Conservation (phyloP, 1,139 yeast species). For the Kurtzmaniella natalensis region DNA sequence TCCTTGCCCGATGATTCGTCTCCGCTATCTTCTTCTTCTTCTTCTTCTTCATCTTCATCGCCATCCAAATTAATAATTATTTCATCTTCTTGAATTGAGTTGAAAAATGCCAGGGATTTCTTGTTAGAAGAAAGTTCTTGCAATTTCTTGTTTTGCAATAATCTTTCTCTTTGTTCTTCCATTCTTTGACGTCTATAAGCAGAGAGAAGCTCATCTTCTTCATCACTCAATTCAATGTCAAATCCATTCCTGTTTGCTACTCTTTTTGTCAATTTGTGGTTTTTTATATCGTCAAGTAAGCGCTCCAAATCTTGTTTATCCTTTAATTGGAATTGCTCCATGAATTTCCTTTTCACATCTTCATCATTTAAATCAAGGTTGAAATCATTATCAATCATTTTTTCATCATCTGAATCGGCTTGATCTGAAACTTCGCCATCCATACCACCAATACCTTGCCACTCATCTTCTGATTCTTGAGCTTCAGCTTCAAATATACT, state of each 20-base stretch:
- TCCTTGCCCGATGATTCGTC: conserved; percentile 11
- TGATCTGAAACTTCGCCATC: conserved; percentile 67
- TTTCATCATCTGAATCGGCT: conserved; percentile 75
- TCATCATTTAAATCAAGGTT: conserved; percentile 56
- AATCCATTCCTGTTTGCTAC: conserved; percentile 48
- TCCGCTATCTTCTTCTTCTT: conserved; percentile 10
- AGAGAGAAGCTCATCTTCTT: conserved; percentile 58
- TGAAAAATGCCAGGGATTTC: conserved; percentile 70
- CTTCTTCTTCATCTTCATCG: conserved; percentile 26
- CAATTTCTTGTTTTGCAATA: conserved; percentile 50
- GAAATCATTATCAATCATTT: conserved; percentile 72
- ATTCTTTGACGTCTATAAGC: conserved; percentile 49
- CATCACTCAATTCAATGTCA: conserved; percentile 64
- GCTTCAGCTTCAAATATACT: conserved; percentile 81
- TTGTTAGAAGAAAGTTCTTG: conserved; percentile 45
- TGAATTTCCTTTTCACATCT: conserved; percentile 56
- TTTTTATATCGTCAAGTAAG: conserved; percentile 75
- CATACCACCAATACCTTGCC: conserved; percentile 84
- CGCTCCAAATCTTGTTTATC: conserved; percentile 72
- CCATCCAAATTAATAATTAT: conserved; percentile 15
- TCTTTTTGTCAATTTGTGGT: conserved; percentile 73
- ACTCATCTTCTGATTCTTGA: conserved; percentile 94
- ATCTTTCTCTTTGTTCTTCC: conserved; percentile 51
- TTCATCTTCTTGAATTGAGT: conserved; percentile 53
- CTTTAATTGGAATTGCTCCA: conserved; percentile 62